Evolutionary conservation across 2,329 filamentous ascomycete genomes (phyloP).

Genomic region (Phialophora expanda): DNA sequence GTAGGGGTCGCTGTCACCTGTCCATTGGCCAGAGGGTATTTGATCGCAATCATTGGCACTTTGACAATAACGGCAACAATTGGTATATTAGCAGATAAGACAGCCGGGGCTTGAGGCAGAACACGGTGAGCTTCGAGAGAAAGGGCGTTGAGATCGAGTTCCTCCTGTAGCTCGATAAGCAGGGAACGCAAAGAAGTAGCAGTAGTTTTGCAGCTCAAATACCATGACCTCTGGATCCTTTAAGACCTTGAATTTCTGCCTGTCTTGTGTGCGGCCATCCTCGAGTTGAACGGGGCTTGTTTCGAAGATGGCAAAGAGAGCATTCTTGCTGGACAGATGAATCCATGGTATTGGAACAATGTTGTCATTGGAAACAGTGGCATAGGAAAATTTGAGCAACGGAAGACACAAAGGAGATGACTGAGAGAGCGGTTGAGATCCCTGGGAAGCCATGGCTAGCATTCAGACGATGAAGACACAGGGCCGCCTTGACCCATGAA

Average conservation of each 20-base stretch:
- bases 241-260: slow-evolving; percentile 45
- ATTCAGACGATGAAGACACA: neutral
- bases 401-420: slow-evolving; percentile 51
- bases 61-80: slow-evolving; percentile 51
- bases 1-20: slow-evolving; percentile 40
- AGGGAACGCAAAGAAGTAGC: neutral
- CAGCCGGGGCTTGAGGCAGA: slow-evolving; percentile 25
- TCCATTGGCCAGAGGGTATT: slow-evolving; percentile 46
- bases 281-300: slow-evolving; percentile 34
- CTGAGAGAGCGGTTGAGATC: slow-evolving; percentile 49
- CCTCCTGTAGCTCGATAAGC: slow-evolving; percentile 45
- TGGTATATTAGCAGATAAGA: slow-evolving; percentile 37
- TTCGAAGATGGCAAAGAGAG: slow-evolving; percentile 47
- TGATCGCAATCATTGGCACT: slow-evolving; percentile 53
- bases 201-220: slow-evolving; percentile 22
- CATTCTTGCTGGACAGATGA: slow-evolving; percentile 48
- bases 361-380: slow-evolving; percentile 47
- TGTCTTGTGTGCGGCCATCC: slow-evolving; percentile 36
- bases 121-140: slow-evolving; percentile 39
- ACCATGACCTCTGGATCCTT: slow-evolving; percentile 48
- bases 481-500: neutral
- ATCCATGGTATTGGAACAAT: slow-evolving; percentile 51
- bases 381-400: slow-evolving; percentile 53
- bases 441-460: slow-evolving; percentile 51
- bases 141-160: slow-evolving; percentile 48